Base-by-base conservation (phyloP, 805 yeast genomes). In the Priceomyces medius region DNA sequence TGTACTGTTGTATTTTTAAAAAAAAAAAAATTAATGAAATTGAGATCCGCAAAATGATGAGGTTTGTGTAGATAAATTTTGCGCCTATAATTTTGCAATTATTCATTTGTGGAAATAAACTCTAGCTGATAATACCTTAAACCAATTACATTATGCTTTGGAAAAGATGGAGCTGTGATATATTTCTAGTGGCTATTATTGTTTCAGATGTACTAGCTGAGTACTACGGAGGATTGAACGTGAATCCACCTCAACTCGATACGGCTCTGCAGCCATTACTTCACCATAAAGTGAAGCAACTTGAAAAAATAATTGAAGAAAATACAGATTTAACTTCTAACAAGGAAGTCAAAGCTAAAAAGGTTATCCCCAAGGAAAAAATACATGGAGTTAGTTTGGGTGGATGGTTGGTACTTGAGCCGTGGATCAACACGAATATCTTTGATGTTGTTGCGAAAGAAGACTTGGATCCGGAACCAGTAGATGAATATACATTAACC, bases 341-440 rank as follows among this genome's bases (percentile, higher is more conserved):
- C 21, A 19, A 36, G 31, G 6, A 4, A 8, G 16, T 3, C 3
- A 36, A 36, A 24, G n/a, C 4, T 3, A 20, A 12, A 5, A 23
- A 35, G n/a, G 18, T n/a, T 3, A 4, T 9, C 5, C 4, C 20
- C 12, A 19, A 20, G 3, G 29, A 31, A 7, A 49, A 52, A 21
- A 40, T 40, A 17, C 43, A 45, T 42, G 61, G 61, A 2, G 55
- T 56, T 3, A 40, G 52, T 23, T 32, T 83, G 10, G 90, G 89
- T 23, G 88, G 88, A 6, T 83, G 89, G 90, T 64, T 82, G 19
- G 77, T 83, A 0, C 63, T 83, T 10, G 88, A 83, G 55, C 88
- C 90, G 0, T 83, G 75, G 51, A 82, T 83, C 41, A 81, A 83
- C 0, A 88, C 90, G 1, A 73, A 81, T 1, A 56, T 83, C 19